Evolutionary conservation across 371 early-diverging fungal genomes (phyloP), one percentile per base, ranked within the genome.

Genomic region (Mortierella sp.): DNA sequence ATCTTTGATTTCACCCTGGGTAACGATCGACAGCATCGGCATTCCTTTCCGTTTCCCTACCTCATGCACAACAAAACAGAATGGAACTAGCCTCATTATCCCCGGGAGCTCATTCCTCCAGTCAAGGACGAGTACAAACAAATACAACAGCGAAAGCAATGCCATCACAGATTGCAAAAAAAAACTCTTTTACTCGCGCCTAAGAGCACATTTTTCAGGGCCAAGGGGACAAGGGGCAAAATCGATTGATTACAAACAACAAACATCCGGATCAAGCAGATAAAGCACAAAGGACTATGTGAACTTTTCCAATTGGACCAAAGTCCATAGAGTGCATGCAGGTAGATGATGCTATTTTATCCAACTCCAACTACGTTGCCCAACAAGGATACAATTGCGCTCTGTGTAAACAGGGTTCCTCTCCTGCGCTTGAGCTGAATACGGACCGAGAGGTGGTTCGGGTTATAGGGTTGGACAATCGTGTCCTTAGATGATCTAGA

Each of bases 311-410:
- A 63, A 63, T 29, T 29, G 60, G 60, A 29, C 12, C 32, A 29
- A 5, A 14, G 1, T 0, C 7, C 29, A 21, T 12, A 12, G 2
- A 3, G 27, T 56, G 58, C 58, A 27, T 56, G 58, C 24, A 55
- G 56, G 32, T 60, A 14, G 35, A 63, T 35, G 35, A 63, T 63
- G 63, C 7, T 63, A 63, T 63, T 63, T 51, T 63, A 63, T 63
- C 35, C 63, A 35, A 63, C 35, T 63, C 6, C 35, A 35, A 63
- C 63, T 63, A 63, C 18, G 27, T 16, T 32, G 6, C 18, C 63
- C 63, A 63, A 35, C 35, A 63, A 35, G 18, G 63, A 32, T 32
- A 58, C 7, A 63, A 18, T 63, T 35, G 27, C 14, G 27, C 32
- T 35, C 63, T 21, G 35, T 32, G 18, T 63, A 35, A 63, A 63